Conservation (phyloP, 495 filamentous ascomycete genomes). For the Penicillium longicatenatum region DNA sequence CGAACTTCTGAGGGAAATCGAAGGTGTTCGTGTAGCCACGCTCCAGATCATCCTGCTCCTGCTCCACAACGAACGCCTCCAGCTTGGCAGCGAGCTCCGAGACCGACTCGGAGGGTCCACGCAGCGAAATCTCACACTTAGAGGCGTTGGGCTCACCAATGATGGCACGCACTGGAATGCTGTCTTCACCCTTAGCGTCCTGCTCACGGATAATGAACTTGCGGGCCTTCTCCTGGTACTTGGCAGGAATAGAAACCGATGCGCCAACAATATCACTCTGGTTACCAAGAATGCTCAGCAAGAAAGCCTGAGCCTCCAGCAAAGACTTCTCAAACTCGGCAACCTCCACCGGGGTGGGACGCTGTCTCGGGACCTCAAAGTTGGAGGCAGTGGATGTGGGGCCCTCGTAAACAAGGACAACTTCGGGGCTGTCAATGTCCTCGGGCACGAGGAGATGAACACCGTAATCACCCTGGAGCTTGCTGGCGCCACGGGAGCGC, state of each 20-base stretch:
- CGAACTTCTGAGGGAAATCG: conserved; percentile 91
- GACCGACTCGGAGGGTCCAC: conserved; percentile 73
- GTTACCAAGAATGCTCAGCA: conserved; percentile 67
- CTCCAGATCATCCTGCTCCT: conserved; percentile 85
- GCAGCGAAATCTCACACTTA: conserved; percentile 63
- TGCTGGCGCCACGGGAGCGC: conserved; percentile 59
- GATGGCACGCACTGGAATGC: conserved; percentile 73
- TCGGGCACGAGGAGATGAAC: conserved; percentile 80
- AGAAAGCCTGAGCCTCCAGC: conserved; percentile 68
- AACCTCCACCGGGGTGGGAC: conserved; percentile 60
- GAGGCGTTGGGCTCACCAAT: conserved; percentile 44
- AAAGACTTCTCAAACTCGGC: conserved; percentile 68
- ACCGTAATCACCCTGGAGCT: conserved; percentile 70
- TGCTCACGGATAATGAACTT: conserved; percentile 79
- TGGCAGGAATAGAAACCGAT: conserved; percentile 69
- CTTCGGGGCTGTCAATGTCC: conserved; percentile 59
- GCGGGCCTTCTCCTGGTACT: conserved; percentile 79
- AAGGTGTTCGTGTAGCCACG: conserved; percentile 81
- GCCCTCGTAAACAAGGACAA: conserved; percentile 86
- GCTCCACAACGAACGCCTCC: conserved; percentile 73
- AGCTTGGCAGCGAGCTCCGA: conserved; percentile 70
- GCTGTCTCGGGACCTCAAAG: conserved; percentile 69
- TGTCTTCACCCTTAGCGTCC: conserved; percentile 59
- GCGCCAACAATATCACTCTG: conserved; percentile 69
- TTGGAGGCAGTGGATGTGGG: conserved; percentile 50